Evolutionary conservation across 2,329 filamentous ascomycete species (phyloP).

Genomic region (Pyrenophora seminiperda): DNA sequence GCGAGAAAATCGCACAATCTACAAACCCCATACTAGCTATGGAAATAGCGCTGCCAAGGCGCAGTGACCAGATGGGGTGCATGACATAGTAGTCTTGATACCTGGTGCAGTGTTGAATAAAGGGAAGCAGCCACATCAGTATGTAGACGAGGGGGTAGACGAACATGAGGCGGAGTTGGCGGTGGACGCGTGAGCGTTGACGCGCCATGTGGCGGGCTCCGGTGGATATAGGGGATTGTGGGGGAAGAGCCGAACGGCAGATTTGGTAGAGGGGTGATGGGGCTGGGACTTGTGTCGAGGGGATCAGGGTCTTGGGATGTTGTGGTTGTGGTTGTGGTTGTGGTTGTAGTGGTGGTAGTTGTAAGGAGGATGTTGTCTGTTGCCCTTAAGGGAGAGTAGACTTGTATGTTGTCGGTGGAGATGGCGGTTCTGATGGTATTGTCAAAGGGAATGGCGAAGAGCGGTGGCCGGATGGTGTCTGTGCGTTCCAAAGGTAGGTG

Average conservation of each 20-base stretch:
- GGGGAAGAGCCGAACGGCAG: too few species aligned
- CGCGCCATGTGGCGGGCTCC: slow-evolving; percentile 18
- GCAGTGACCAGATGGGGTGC: slow-evolving; percentile 62
- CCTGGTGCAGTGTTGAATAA: slow-evolving; percentile 66
- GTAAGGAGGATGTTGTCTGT: neutral
- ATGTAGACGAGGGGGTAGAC: slow-evolving; percentile 77
- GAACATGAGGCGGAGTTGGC: slow-evolving; percentile 73
- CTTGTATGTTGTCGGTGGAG: neutral
- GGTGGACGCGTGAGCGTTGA: slow-evolving; percentile 63
- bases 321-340: neutral
- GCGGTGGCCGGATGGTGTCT: slow-evolving; percentile 2
- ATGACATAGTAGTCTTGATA: slow-evolving; percentile 60
- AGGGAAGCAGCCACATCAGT: slow-evolving; percentile 73
- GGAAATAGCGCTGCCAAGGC: slow-evolving; percentile 61
- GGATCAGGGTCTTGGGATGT: neutral
- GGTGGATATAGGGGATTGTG: neutral
- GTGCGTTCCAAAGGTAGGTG: neutral
- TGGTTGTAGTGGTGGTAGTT: neutral
- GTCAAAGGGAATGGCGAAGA: slow-evolving; percentile 15
- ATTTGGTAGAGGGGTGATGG: neutral
- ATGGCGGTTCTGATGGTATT: slow-evolving; percentile 4
- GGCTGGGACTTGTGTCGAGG: neutral
- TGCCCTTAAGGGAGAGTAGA: neutral
- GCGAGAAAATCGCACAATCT: slow-evolving; percentile 70
- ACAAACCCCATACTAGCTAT: slow-evolving; percentile 69